Evolutionary conservation across 441 rosid species (phyloP), one percentile per base, ranked within the genome.

Genomic region (Erysimum pusillum): DNA sequence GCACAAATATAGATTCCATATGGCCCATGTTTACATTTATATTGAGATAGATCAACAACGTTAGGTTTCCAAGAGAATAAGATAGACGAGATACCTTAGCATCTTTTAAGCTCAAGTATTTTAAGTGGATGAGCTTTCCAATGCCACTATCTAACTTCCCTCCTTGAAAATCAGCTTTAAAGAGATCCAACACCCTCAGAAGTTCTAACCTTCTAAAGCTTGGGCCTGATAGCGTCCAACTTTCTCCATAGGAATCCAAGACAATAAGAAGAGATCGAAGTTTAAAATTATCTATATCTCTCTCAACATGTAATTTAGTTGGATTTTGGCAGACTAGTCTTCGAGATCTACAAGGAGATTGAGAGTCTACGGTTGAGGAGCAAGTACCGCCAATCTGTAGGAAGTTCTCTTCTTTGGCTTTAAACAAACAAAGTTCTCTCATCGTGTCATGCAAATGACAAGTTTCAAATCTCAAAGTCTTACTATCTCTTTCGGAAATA

Each of bases 321-420:
- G 32, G 69, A 28, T 64, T 0, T 0, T 46, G 69, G 7, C 6
- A 63, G 39, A 44, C 54, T 44, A 63, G 11, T 31, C 53, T 63
- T 3, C 39, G 68, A 44, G 68, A 63, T 28, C 0, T 62, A 3
- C 7, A 4, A 13, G 25, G 6, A 44, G 52, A 9, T 14, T 63
- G 49, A 20, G 4, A 14, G 18, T 25, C 14, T 63, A 9, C 1
- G 36, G 67, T 41, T 0, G 3, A 1, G 2, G 48, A 13, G 12
- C 0, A 2, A 2, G 0, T 7, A 20, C 65, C 46, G 1, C 3
- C 17, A 20, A 62, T 22, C 5, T 34, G 45, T 38, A 60, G 31
- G 45, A 60, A 60, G 31, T 60, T 36, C 15, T 36, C 64, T 36
- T 60, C 64, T 60, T 60, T 60, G 15, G 46, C 31, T 38, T 17